Evolutionary conservation across 148 eudicot species (phyloP), one percentile per base, ranked within the genome.

Genomic region (Rhododendron vialii): DNA sequence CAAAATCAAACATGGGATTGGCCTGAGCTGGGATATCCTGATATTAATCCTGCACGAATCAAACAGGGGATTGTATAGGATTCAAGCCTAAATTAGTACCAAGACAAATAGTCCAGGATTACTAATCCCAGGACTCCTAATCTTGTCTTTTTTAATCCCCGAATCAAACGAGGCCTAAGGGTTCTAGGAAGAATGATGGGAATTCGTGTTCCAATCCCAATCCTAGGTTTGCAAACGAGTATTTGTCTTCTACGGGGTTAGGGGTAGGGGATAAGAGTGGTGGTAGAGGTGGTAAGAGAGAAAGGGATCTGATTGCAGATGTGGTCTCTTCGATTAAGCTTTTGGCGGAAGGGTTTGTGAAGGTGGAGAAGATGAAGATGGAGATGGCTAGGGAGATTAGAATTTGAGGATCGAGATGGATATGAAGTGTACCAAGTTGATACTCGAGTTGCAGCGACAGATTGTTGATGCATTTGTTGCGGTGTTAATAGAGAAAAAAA

Each of bases 361-460:
- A 91, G 85, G 87, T 91, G 89, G 99, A 95, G 91, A 93, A 91
- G 89, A 92, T 92, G 94, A 96, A 96, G 91, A 94, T 96, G 90
- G 98, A 96, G 73, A 90, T 92, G 95, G 89, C 87, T 85, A 83
- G 91, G 77, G 93, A 93, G 85, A 86, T 91, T 3, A 96, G 92
- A 90, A 90, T 77, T 87, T 90, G 85, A 84, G 95, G 65, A 93
- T 95, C 91, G 95, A 96, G 81, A 93, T 89, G 93, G 98, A 93
- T 91, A 88, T 95, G 95, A 95, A 93, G 87, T 89, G 95, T 3
- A 95, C 93, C 10, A 89, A 93, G 86, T 90, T 93, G 98, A 88
- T 94, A 20, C 92, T 94, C 5, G 93, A 96, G 63, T 94, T 95
- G 33, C 98, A 96, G 82, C 95, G 91, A 43, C 90, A 89, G 71